Evolutionary conservation across 257 asterid genomes (phyloP).

Genomic region (Solanum ossicruentum): DNA sequence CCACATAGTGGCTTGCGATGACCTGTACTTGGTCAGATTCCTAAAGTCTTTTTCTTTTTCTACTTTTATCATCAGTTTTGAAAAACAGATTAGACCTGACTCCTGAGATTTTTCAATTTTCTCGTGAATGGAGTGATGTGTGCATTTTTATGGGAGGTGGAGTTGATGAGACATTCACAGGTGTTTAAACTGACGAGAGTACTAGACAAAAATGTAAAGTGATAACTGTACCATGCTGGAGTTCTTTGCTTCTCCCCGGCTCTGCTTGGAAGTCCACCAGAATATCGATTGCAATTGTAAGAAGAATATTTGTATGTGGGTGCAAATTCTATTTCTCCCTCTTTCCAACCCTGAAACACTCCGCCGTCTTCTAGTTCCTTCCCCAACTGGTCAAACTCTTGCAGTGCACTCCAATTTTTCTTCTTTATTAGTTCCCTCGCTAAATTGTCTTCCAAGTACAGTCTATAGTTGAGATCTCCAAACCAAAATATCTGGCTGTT

Average conservation of each 20-base stretch:
- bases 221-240: conserved; percentile 73
- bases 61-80: background rate
- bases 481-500: conserved; percentile 92
- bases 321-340: conserved; percentile 80
- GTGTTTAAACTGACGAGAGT: background rate
- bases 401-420: conserved; percentile 66
- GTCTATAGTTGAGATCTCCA: conserved; percentile 96
- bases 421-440: conserved; percentile 63
- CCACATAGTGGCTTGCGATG: background rate
- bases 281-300: conserved; percentile 59
- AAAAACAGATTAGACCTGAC: background rate
- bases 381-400: conserved; percentile 66
- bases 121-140: background rate
- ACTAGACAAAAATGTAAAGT: background rate
- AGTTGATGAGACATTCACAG: background rate
- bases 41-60: background rate
- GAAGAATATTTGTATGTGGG: conserved; percentile 86
- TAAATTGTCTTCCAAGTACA: conserved; percentile 63
- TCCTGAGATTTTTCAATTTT: background rate
- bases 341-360: conserved; percentile 86
- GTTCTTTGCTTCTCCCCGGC: conserved; percentile 91
- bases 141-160: background rate
- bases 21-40: background rate
- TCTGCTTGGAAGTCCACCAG: conserved; percentile 66
- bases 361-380: conserved; percentile 71